Base-by-base conservation (phyloP, 192 early-diverging fungal species). In the Diversispora eburnea region DNA sequence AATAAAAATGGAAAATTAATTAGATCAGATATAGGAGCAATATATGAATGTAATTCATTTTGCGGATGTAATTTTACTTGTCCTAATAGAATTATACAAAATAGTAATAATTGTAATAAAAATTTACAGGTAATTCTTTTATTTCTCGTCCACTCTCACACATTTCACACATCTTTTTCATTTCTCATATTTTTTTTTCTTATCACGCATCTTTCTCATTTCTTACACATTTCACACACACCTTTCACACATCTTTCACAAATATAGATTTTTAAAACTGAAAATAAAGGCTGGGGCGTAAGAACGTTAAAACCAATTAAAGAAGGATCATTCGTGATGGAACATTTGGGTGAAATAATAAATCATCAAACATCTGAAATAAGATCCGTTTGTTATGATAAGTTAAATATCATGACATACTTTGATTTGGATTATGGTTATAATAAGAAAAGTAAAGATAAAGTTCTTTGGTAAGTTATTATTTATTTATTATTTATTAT, bases 391-490 rank as follows among this genome's bases (percentile, higher is more conserved):
- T 69, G 48, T 33, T 69, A 69, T n/a, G 43, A 69, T 54, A 69
- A 55, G 54, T 69, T 69, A 41, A 15, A 69, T 54, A 51, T 39
- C 3, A 56, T 69, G 48, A 15, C 20, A 5, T 69, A 42, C 33
- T 69, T 69, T 69, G 67, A 69, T 56, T 42, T 69, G 9, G 67
- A 69, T 69, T 69, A 55, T 42, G 67, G 51, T 33, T 51, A 54
- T 33, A 51, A 54, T 51, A 69, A 54, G 13, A 42, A 69, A n/a
- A 52, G n/a, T 7, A 42, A 25, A 15, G 13, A 10, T 42, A 9
- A n/a, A 25, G 25, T 67, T 12, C 48, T 67, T 49, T 49, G 43
- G 65, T 67, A 67, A 5, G 65, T 46, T 45, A 19, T 33, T 55
- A 43, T 67, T 47, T 19, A 43, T 48, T 6, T 8, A 20, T 66